phyloP scores from a whole-genome alignment of 352 stramenopile genomes.

The Phytophthora hibernalis region DNA sequence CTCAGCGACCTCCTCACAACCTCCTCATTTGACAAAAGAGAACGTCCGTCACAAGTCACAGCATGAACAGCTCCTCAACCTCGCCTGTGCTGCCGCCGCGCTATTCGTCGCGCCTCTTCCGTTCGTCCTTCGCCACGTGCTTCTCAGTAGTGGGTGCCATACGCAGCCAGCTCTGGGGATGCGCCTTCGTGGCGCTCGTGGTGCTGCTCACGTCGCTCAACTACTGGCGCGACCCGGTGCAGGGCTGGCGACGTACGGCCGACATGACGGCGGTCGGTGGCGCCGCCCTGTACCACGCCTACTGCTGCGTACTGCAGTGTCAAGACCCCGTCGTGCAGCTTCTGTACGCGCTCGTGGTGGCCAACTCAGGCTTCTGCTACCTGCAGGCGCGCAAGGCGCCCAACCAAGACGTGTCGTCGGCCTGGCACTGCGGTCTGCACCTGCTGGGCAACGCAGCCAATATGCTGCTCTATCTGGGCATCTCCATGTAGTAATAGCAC shows the following conservation, averaged over 20 bases:
- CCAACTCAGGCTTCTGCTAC: slow-evolving; percentile 82
- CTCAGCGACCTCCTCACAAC: neutral
- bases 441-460: slow-evolving; percentile 81
- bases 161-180: slow-evolving; percentile 68
- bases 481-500: slow-evolving; percentile 47
- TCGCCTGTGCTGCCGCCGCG: slow-evolving; percentile 65
- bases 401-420: slow-evolving; percentile 75
- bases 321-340: slow-evolving; percentile 62
- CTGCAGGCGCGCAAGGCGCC: slow-evolving; percentile 58
- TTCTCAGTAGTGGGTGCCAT: slow-evolving; percentile 65
- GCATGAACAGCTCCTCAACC: slow-evolving; percentile 14
- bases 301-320: slow-evolving; percentile 66
- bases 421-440: slow-evolving; percentile 84
- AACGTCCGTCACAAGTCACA: neutral
- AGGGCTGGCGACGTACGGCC: slow-evolving; percentile 74
- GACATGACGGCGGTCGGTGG: slow-evolving; percentile 75
- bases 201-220: slow-evolving; percentile 87
- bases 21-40: slow-evolving; percentile 24
- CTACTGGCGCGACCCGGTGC: slow-evolving; percentile 81
- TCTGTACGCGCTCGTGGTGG: slow-evolving; percentile 68
- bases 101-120: slow-evolving; percentile 76
- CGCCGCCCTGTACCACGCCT: slow-evolving; percentile 70
- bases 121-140: slow-evolving; percentile 76
- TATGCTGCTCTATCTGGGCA: slow-evolving; percentile 75
- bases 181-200: slow-evolving; percentile 63